phyloP scores from a whole-genome alignment of 495 filamentous ascomycete genomes.

The Hypoxylon lienhwacheense region DNA sequence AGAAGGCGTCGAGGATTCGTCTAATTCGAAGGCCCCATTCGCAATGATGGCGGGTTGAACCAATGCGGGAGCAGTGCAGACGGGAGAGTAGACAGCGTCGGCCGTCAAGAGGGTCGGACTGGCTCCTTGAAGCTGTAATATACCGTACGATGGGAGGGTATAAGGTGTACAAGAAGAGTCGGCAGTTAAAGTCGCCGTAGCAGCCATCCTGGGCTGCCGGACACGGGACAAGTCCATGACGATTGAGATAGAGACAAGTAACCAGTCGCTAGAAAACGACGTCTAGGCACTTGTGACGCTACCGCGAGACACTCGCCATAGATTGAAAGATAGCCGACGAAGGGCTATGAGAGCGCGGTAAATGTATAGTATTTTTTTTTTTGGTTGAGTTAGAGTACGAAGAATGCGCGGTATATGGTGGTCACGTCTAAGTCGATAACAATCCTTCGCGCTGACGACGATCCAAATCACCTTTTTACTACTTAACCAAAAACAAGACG shows the following conservation, averaged over 20 bases:
- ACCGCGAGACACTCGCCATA: constrained; percentile 38
- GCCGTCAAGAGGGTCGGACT: constrained; percentile 62
- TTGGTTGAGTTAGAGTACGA: constrained; percentile 15
- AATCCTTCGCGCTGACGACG: constrained; percentile 3
- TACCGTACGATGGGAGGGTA: constrained; percentile 62
- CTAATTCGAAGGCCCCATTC: constrained; percentile 47
- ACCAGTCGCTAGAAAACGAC: constrained; percentile 29
- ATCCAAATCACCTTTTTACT: too few relatives aligned
- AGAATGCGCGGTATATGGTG: constrained; percentile 17
- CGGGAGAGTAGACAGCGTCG: constrained; percentile 64
- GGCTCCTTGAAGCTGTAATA: constrained; percentile 60
- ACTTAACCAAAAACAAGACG: too few relatives aligned
- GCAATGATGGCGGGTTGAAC: constrained; percentile 49
- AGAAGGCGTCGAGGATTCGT: constrained; percentile 36
- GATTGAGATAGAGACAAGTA: constrained; percentile 10
- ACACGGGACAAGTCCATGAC: constrained; percentile 13
- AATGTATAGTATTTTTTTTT: constrained; percentile 18
- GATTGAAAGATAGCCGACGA: constrained; percentile 32
- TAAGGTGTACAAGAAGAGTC: constrained; percentile 58
- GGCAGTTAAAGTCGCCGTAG: constrained; percentile 33
- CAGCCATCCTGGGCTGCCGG: constrained; percentile 23
- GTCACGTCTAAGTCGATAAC: constrained; percentile 2
- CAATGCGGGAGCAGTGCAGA: constrained; percentile 53
- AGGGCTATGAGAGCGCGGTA: constrained; percentile 26
- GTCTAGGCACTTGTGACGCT: constrained; percentile 30